phyloP scores from a whole-genome alignment of 495 filamentous ascomycete species.

The Podospora appendiculata region DNA sequence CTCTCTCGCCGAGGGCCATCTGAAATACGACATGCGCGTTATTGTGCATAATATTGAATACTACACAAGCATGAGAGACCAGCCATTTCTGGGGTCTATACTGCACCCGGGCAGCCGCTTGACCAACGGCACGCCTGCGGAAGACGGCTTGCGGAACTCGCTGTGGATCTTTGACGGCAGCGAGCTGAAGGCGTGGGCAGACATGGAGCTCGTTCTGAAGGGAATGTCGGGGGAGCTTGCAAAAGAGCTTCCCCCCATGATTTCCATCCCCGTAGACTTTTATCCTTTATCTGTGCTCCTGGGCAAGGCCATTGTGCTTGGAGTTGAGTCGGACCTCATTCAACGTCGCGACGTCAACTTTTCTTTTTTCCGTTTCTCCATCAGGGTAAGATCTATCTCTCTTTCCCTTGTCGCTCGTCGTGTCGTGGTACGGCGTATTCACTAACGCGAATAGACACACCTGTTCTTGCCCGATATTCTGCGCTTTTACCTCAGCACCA shows the following conservation, averaged over 20 bases:
- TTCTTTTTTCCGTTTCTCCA: conserved; percentile 75
- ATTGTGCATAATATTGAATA: conserved; percentile 94
- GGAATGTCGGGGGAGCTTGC: conserved; percentile 52
- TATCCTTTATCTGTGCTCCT: conserved; percentile 85
- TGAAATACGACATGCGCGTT: conserved; percentile 98
- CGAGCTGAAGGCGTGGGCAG: conserved; percentile 76
- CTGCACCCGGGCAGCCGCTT: conserved; percentile 13
- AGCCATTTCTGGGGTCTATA: conserved; percentile 40
- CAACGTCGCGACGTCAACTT: conserved; percentile 87
- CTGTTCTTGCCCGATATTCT: conserved; percentile 87
- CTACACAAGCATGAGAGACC: conserved; percentile 85
- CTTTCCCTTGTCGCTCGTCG: neutral
- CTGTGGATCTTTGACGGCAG: conserved; percentile 91
- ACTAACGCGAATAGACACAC: conserved; percentile 50
- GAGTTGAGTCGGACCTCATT: conserved; percentile 84
- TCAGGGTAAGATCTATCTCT: conserved; percentile 47
- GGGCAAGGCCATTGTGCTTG: conserved; percentile 78
- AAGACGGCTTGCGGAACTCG: conserved; percentile 66
- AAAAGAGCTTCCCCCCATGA: conserved; percentile 53
- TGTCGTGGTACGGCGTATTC: neutral
- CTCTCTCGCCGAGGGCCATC: conserved; percentile 61
- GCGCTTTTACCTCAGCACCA: conserved; percentile 62
- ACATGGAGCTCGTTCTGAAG: conserved; percentile 79
- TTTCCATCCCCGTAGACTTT: conserved; percentile 72
- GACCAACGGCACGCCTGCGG: conserved; percentile 23